Percentiles rank a stretch among this genome's conserved stretches.
Evolutionary conservation across 495 filamentous ascomycete genomes (phyloP).

Genomic region (Bacidia rubella): DNA sequence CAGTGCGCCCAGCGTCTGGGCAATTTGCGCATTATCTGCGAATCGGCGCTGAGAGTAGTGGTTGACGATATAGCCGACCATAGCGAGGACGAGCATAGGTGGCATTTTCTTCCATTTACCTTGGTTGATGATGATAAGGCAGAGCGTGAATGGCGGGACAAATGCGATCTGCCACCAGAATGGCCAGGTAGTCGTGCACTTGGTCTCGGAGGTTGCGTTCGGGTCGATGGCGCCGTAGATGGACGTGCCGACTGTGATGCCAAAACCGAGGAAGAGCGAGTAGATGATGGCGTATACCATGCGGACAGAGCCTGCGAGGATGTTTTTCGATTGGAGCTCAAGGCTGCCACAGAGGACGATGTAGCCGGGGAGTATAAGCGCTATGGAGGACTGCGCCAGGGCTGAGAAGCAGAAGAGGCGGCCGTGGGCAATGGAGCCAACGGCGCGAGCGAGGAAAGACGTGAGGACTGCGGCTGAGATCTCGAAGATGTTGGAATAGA

Average conservation of each 20-base stretch:
- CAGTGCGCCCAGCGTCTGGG: conserved; percentile 73
- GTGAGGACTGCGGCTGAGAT: conserved; percentile 76
- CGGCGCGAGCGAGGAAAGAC: conserved; percentile 76
- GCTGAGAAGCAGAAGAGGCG: conserved; percentile 84
- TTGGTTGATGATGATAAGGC: conserved; percentile 74
- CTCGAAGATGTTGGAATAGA: conserved; percentile 79
- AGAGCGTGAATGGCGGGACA: conserved; percentile 69
- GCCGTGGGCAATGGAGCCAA: conserved; percentile 60
- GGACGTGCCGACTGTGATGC: conserved; percentile 86
- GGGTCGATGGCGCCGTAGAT: conserved; percentile 73
- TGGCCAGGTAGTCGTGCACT: conserved; percentile 49
- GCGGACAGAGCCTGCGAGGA: conserved; percentile 82
- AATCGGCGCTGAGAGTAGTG: conserved; percentile 65
- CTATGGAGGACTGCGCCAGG: conserved; percentile 80
- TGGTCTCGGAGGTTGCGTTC: conserved; percentile 59
- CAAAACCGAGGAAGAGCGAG: conserved; percentile 90
- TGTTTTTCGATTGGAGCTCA: conserved; percentile 73
- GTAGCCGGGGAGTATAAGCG: conserved; percentile 83
- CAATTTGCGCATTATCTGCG: conserved; percentile 63
- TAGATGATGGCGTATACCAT: conserved; percentile 97
- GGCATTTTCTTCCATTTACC: conserved; percentile 83
- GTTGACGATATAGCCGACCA: conserved; percentile 79
- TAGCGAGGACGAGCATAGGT: conserved; percentile 69
- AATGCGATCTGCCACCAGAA: conserved; percentile 57
- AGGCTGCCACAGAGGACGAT: conserved; percentile 70